Percentiles rank a stretch among this genome's conserved stretches.
These are phyloP conservation scores for Fusarium clavum DNA, from an alignment of 2,329 filamentous ascomycete genomes.

Conservation along the genomic window DNA sequence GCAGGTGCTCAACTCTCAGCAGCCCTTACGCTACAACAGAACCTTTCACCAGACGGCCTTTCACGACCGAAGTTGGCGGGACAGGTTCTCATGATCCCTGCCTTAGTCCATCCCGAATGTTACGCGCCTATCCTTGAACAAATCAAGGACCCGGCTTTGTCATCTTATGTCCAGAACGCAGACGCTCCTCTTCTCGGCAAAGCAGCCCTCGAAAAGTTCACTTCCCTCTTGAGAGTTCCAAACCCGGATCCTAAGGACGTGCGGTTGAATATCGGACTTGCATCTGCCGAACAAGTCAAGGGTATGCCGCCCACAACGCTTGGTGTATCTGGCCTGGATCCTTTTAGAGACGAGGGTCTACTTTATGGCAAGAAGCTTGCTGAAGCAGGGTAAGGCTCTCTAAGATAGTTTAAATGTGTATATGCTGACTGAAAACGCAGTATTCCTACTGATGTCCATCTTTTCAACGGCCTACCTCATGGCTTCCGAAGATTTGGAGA, in stretches of 20 bases:
- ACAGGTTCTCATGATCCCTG: slow-evolving; percentile 64
- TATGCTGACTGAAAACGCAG: slow-evolving; percentile 38
- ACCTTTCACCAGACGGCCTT: slow-evolving; percentile 40
- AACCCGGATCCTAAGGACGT: slow-evolving; percentile 46
- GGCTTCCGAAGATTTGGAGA: slow-evolving; percentile 58
- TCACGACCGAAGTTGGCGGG: slow-evolving; percentile 55
- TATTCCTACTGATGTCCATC: slow-evolving; percentile 59
- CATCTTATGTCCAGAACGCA: slow-evolving; percentile 59
- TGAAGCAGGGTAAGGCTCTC: slow-evolving; percentile 51
- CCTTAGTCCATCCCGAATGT: slow-evolving; percentile 48
- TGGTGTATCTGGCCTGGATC: slow-evolving; percentile 60
- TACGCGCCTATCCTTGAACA: slow-evolving; percentile 48
- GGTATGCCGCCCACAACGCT: slow-evolving; percentile 59
- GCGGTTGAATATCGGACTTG: slow-evolving; percentile 52
- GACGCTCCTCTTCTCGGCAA: slow-evolving; percentile 57
- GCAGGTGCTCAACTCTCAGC: slow-evolving; percentile 60
- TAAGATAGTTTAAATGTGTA: no score
- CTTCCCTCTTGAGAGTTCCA: slow-evolving; percentile 43
- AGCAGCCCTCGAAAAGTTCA: slow-evolving; percentile 36
- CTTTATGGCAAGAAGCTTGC: slow-evolving; percentile 58
- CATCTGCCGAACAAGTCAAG: slow-evolving; percentile 50
- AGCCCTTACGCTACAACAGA: slow-evolving; percentile 54
- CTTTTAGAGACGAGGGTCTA: slow-evolving; percentile 61
- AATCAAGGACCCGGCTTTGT: slow-evolving; percentile 54
- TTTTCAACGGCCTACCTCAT: slow-evolving; percentile 67